Evolutionary conservation across 495 filamentous ascomycete genomes (phyloP), one percentile per base, ranked within the genome.

Genomic region (Trichodelitschia bisporula): DNA sequence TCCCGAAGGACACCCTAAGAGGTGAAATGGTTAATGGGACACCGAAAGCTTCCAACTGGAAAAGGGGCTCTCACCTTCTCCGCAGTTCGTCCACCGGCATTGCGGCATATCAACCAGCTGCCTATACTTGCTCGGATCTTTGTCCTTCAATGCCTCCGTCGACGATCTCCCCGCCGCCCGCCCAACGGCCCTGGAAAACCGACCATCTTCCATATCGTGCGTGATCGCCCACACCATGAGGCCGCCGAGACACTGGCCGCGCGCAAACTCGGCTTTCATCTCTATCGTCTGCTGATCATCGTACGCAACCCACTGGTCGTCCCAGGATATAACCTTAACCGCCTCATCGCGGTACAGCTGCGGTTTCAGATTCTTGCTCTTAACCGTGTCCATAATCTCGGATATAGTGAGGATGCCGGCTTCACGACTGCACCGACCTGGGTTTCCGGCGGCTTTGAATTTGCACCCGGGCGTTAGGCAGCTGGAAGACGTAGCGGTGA

Each of bases 221-320:
- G n/a, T n/a, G n/a, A n/a, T n/a, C n/a, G 21, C 21, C 21, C 21
- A 24, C 6, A 24, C n/a, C 21, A 24, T 24, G 6, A 24, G n/a
- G n/a, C 21, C 21, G 6, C 21, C 21, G 21, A 24, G 21, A 6
- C 21, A 6, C 6, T n/a, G n/a, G 21, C n/a, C 21, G 21, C 40
- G 45, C 4, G 53, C 55, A 36, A 37, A 61, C 4, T 55, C 38
- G 11, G 35, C 45, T 37, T 62, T 64, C 27, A 49, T 16, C 19
- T 44, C 26, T 13, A 54, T 37, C 0, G 59, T 64, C 1, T 53
- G 40, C 6, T 16, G 31, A 31, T 59, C 49, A 23, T 61, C 59
- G 34, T 47, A 58, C 0, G 47, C 38, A 0, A 59, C 41, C 51
- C 59, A 58, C 32, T 62, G 53, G 1, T 17, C 34, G 14, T 47